These are phyloP conservation scores for Phialophora verrucosa DNA, from an alignment of 2,329 filamentous ascomycete species.

Conservation along the genomic window DNA sequence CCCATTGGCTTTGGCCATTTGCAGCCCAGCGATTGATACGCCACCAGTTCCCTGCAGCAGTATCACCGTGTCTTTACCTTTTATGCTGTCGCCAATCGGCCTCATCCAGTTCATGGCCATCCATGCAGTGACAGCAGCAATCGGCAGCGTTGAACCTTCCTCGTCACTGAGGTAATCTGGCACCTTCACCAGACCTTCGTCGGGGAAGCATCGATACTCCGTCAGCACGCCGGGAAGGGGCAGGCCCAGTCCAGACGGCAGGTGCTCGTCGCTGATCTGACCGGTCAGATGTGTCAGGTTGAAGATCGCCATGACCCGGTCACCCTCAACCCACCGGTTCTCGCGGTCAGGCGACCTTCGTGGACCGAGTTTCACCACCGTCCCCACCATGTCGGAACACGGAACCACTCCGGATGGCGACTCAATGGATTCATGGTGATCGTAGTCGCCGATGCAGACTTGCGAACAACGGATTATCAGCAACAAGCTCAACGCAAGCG, in stretches of 20 bases:
- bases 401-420: constrained; percentile 38
- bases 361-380: constrained; percentile 49
- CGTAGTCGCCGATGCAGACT: constrained; percentile 19
- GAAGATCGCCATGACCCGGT: constrained; percentile 48
- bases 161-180: constrained; percentile 50
- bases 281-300: constrained; percentile 51
- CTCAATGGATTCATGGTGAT: constrained; percentile 26
- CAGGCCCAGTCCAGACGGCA: constrained; percentile 50
- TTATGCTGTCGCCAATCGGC: constrained; percentile 48
- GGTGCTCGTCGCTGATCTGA: constrained; percentile 38
- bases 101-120: constrained; percentile 56
- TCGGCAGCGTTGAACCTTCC: constrained; percentile 50
- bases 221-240: constrained; percentile 49
- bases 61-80: constrained; percentile 50
- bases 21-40: constrained; percentile 53
- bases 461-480: not conserved
- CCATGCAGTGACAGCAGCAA: constrained; percentile 58
- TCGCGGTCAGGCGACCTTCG: constrained; percentile 39
- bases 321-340: constrained; percentile 42
- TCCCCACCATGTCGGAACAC: constrained; percentile 51
- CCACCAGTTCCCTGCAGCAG: constrained; percentile 56
- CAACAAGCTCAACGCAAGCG: not conserved
- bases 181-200: constrained; percentile 48
- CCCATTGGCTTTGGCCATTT: constrained; percentile 55
- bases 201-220: constrained; percentile 52